phyloP scores from a whole-genome alignment of 345 rosid species.

The Eucalyptus marginata region DNA sequence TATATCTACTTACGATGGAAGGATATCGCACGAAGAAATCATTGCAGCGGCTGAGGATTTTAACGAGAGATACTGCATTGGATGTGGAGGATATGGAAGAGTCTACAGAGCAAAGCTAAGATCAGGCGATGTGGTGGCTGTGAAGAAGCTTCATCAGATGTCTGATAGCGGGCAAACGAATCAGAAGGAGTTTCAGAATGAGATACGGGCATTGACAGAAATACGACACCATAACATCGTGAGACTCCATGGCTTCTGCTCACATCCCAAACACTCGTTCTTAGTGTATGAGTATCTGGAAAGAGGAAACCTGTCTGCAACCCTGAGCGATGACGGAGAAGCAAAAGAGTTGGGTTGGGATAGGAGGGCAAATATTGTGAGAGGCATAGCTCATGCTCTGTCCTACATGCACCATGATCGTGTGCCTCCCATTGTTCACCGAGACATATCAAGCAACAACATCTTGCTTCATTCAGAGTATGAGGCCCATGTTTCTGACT shows the following conservation, averaged over 20 bases:
- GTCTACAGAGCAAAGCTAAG: constrained; percentile 13
- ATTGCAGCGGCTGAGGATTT: background rate
- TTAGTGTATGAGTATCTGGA: constrained; percentile 6
- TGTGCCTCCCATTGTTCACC: constrained; percentile 1
- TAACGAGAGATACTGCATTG: constrained; percentile 2
- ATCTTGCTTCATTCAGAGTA: constrained; percentile 6
- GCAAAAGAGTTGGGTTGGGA: background rate
- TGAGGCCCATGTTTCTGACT: constrained; percentile 9
- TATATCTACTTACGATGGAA: constrained; percentile 2
- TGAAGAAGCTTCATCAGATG: constrained; percentile 13
- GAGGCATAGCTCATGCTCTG: constrained; percentile 10
- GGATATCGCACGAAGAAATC: constrained; percentile 4
- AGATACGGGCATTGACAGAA: constrained; percentile 3
- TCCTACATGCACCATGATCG: constrained; percentile 17
- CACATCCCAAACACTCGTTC: background rate
- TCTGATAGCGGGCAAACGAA: background rate
- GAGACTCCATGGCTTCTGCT: background rate
- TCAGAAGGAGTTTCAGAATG: constrained; percentile 2
- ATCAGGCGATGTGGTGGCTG: constrained; percentile 4
- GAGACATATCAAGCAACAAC: constrained; percentile 19
- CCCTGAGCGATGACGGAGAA: background rate
- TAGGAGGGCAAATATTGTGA: background rate
- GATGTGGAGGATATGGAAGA: constrained; percentile 12
- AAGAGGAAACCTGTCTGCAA: background rate
- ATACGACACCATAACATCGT: constrained; percentile 7